These are phyloP conservation scores for Mayamaea pseudoterrestris DNA, from an alignment of 108 stramenopile species.

Conservation along the genomic window DNA sequence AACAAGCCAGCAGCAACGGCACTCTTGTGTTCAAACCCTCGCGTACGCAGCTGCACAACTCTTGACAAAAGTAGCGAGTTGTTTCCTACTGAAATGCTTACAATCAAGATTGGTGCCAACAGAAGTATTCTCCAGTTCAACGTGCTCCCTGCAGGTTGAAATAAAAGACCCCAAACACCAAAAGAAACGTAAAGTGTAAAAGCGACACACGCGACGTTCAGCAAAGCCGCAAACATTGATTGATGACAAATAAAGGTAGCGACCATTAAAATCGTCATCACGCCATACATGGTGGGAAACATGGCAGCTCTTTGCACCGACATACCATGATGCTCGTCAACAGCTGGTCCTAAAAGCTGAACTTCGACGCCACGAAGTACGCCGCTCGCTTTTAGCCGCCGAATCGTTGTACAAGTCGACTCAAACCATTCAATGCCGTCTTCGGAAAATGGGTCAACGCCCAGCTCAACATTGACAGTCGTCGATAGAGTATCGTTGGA, in stretches of 20 bases:
- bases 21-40: conserved; percentile 14
- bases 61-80: conserved; percentile 30
- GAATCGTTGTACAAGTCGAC: conserved; percentile 1
- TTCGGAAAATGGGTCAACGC: conserved; percentile 17
- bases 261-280: conserved; percentile 28
- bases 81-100: conserved; percentile 38
- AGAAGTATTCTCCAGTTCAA: too few species aligned
- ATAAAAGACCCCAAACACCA: conserved; percentile 24
- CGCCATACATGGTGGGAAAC: conserved; percentile 17
- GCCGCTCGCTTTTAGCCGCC: conserved; percentile 6
- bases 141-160: conserved; percentile 20
- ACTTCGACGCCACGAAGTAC: conserved; percentile 4
- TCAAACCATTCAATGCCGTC: conserved; percentile 18
- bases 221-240: conserved; percentile 15
- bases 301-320: too few species aligned
- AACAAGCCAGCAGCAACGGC: conserved; percentile 20
- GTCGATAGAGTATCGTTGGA: conserved; percentile 8
- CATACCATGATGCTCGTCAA: conserved; percentile 18
- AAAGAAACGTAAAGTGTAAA: conserved; percentile 26
- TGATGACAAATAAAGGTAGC: conserved; percentile 24
- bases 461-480: conserved; percentile 10
- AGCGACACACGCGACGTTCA: conserved; percentile 15
- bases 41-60: conserved; percentile 23
- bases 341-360: conserved; percentile 15
- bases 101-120: conserved; percentile 29